Base-by-base conservation (phyloP, 1,284 basidiomycete species). In the Ustilago xerochloae region DNA sequence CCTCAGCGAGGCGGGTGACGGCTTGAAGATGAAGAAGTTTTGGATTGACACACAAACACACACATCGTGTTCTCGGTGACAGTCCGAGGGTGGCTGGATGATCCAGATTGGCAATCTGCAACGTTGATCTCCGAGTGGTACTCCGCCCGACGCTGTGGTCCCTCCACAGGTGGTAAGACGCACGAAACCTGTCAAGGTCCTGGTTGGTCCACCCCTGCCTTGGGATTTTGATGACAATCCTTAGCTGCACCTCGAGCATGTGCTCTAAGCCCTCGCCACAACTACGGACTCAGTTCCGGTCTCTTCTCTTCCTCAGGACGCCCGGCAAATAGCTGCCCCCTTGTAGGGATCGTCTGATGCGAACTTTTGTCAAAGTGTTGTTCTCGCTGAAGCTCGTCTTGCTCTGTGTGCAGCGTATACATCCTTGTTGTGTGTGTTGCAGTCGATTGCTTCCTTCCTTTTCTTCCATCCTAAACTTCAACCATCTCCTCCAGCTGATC, bases 171-270 rank as follows among this genome's bases (percentile, higher is more conserved):
- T 18, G 30, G 9, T 20, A 4, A n/a, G 15, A 55, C 30, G 53
- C 43, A 45, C 36, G 22, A 55, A 28, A 18, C 16, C 41, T 47
- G 28, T 39, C 35, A 36, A 36, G 35, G 15, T 35, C 43, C 53
- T 33, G 22, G 10, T 24, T 24, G 24, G 12, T 41, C n/a, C 18
- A 20, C 38, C 41, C 20, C 4, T 10, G 9, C 22, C n/a, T 24
- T 53, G n/a, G 12, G 18, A 33, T 33, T 38, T 28, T 33, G 30
- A 29, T 39, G n/a, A n/a, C n/a, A n/a, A n/a, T n/a, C n/a, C n/a
- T n/a, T 33, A 50, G 20, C 28, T 52, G 41, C 57, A 48, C 16
- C 26, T 15, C n/a, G 33, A 60, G 45, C 58, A 53, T 61, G 50
- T 61, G 50, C 33, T 29, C 47, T 16, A 7, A 16, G 30, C 26